Conservation (phyloP, 208 protist species). For the Crithidia bombi region DNA sequence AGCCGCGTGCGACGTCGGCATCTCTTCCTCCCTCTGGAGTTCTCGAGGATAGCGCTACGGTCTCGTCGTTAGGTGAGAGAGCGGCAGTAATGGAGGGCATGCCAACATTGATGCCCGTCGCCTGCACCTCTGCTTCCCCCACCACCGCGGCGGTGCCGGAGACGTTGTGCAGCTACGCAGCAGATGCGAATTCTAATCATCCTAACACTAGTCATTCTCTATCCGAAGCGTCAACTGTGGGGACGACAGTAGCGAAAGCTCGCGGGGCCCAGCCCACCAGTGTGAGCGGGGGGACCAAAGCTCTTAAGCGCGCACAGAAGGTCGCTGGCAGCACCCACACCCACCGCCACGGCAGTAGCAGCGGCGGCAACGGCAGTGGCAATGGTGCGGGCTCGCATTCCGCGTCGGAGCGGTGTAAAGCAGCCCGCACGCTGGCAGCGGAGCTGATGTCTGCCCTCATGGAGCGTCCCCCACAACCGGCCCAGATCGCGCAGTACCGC, state of each 20-base stretch:
- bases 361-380: not conserved
- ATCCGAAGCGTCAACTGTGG: no score
- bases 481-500: constrained; percentile 31
- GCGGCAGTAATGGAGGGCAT: no score
- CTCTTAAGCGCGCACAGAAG: constrained; percentile 3
- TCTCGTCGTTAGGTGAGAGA: not conserved
- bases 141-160: not conserved
- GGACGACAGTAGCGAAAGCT: no score
- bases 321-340: not conserved
- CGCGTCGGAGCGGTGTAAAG: constrained; percentile 38
- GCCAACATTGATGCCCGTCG: not conserved
- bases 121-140: not conserved
- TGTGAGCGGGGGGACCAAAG: not conserved
- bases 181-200: not conserved
- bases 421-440: constrained; percentile 45
- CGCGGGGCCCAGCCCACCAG: not conserved
- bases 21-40: not conserved
- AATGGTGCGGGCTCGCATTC: not conserved
- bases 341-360: not conserved
- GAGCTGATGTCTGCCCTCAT: constrained; percentile 64
- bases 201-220: no score
- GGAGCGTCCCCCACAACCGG: constrained; percentile 38
- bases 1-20: constrained; percentile 7
- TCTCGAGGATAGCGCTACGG: not conserved
- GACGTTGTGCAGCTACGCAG: not conserved